phyloP scores from a whole-genome alignment of 768 basidiomycete genomes.

The Suillus subluteus region DNA sequence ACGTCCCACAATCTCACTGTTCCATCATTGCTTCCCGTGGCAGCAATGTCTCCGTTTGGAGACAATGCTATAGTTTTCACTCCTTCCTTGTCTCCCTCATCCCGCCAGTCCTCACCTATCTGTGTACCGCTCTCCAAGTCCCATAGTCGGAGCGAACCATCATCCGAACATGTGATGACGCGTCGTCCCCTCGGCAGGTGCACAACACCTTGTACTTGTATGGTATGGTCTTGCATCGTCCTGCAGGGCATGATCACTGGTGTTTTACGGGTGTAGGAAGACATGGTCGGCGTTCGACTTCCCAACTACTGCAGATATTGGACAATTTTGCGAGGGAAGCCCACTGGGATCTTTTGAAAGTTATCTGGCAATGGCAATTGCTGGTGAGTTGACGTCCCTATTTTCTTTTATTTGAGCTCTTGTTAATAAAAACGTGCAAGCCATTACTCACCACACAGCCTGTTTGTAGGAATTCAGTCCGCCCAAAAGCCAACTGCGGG shows the following conservation, averaged over 20 bases:
- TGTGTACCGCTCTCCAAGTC: neutral
- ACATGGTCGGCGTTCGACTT: too few species aligned
- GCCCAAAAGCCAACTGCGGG: neutral
- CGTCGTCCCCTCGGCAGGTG: neutral
- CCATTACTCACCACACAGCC: neutral
- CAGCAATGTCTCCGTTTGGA: neutral
- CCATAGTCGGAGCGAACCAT: neutral
- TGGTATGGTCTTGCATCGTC: neutral
- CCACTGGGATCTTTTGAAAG: neutral
- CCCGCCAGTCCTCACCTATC: neutral
- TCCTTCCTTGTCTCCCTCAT: neutral
- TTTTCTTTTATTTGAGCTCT: too few species aligned
- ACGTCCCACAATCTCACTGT: too few species aligned
- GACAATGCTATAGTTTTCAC: neutral
- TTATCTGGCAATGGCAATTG: neutral
- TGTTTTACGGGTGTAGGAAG: too few species aligned
- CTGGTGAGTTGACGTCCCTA: too few species aligned
- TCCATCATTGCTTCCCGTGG: neutral
- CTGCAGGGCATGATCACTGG: neutral
- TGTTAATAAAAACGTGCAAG: too few species aligned
- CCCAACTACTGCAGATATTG: too few species aligned
- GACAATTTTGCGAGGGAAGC: too few species aligned
- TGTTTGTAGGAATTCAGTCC: neutral
- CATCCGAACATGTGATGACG: neutral
- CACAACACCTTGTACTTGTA: neutral